Base-by-base conservation (phyloP, 345 rosid genomes). In the Geranium brycei region DNA sequence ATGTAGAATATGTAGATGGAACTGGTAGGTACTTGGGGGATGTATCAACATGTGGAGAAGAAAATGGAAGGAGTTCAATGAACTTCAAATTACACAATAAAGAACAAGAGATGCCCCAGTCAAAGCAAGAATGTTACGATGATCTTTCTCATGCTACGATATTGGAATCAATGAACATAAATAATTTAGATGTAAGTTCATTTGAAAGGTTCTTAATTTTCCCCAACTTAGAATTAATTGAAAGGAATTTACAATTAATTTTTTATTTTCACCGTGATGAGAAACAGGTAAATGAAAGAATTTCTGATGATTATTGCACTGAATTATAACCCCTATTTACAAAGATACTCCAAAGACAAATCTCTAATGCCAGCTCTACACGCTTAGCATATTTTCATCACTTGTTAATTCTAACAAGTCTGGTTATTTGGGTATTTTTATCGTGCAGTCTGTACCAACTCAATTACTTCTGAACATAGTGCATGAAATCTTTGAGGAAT, bases 391-490 rank as follows among this genome's bases (percentile, higher is more conserved):
- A 35, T 28, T 16, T 10, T 23, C 28, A 30, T 17, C 19, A 17
- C 51, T 19, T 31, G 19, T 59, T 32, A 15, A 19, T 30, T 23
- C 32, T 17, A 5, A 15, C 15, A 11, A 12, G n/a, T 17, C 62
- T 62, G 31, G 58, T 19, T 30, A 19, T 59, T 66, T 41, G 12
- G 15, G 18, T 17, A 64, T 67, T 77, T 57, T 19, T 60, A 23
- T 70, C 51, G 66, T 62, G 71, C 89, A 90, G 97, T 84, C 77
- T 72, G 83, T 83, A 62, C 76, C 99, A 18, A 88, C 88, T 64
- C 82, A 75, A 71, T 76, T 81, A 61, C 84, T 93, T 64, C 91
- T 88, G 75, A 77, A 74, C 70, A 72, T 79, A 53, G 77, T 83
- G 72, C 82, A 78, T 62, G 74, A 66, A 74, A 80, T 90, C 73